A percentile compares a stretch with the other conserved stretches of the same genome.
Evolutionary conservation across 148 eudicot species (phyloP).

Genomic region (Pouteria glomerata): DNA sequence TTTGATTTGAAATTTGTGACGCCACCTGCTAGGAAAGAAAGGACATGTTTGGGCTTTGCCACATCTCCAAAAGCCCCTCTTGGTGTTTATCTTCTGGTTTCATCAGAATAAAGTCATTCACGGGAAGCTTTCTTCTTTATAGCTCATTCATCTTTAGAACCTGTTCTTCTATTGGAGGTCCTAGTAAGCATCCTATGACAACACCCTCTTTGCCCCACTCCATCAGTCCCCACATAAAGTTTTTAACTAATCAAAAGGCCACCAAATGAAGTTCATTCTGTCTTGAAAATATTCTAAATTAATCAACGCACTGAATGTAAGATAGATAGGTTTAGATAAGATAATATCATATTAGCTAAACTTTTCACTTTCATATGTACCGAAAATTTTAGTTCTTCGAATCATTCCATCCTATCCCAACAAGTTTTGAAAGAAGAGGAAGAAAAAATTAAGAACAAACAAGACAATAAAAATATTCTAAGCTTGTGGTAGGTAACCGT

Average conservation of each 20-base stretch:
- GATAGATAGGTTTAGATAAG: too few species aligned
- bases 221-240: too few species aligned
- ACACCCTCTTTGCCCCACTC: too few species aligned
- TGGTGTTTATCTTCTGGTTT: neutral
- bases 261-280: too few species aligned
- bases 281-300: too few species aligned
- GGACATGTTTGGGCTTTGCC: neutral
- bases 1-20: neutral
- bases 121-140: neutral
- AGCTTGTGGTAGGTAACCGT: too few species aligned
- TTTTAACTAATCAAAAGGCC: too few species aligned
- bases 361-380: neutral
- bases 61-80: neutral
- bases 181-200: too few species aligned
- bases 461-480: too few species aligned
- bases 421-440: too few species aligned
- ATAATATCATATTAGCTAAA: neutral
- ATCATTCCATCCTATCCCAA: neutral
- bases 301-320: too few species aligned
- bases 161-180: neutral
- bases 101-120: constrained; percentile 1
- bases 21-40: neutral
- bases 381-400: neutral
- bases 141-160: constrained; percentile 2
- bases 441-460: too few species aligned